A percentile compares a stretch with the other conserved stretches of the same genome.
Evolutionary conservation across 305 asterid species (phyloP).

Genomic region (Plantago coronopus): DNA sequence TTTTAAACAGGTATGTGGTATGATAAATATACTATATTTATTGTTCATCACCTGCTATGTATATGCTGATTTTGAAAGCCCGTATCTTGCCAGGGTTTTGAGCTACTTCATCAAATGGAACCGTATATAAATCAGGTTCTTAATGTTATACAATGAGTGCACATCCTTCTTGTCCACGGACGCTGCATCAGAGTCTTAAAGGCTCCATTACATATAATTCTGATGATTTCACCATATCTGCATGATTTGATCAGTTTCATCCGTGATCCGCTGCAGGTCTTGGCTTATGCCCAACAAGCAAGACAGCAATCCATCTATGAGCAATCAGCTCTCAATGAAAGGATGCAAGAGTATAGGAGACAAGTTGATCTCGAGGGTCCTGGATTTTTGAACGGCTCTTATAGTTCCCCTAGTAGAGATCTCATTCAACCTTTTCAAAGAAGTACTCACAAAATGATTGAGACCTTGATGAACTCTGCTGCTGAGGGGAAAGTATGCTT

Average conservation of each 20-base stretch:
- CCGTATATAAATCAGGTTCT: slow-evolving; percentile 86
- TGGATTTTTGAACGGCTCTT: slow-evolving; percentile 32
- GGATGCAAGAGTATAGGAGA: slow-evolving; percentile 71
- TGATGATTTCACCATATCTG: no score
- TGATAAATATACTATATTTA: slow-evolving; percentile 5
- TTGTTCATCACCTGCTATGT: slow-evolving; percentile 1
- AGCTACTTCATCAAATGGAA: slow-evolving; percentile 91
- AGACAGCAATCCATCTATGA: slow-evolving; percentile 65
- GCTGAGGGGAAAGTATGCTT: slow-evolving; percentile 79
- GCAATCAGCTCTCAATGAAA: slow-evolving; percentile 65
- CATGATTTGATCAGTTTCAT: no score
- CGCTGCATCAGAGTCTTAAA: no score
- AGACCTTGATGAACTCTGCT: slow-evolving; percentile 77
- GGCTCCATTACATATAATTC: no score
- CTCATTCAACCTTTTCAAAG: slow-evolving; percentile 44
- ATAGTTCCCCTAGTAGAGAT: slow-evolving; percentile 41
- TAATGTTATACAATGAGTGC: background rate
- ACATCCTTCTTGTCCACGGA: no score
- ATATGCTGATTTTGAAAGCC: slow-evolving; percentile 29
- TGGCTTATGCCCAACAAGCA: slow-evolving; percentile 74
- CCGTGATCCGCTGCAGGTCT: slow-evolving; percentile 42
- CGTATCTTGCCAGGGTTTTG: slow-evolving; percentile 60
- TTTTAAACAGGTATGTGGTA: slow-evolving; percentile 63
- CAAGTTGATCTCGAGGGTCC: slow-evolving; percentile 63
- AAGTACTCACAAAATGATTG: slow-evolving; percentile 70